Percentiles rank a stretch among this genome's conserved stretches.
These are phyloP conservation scores for Basidiobolus heterosporus DNA, from an alignment of 371 early-diverging fungal species.

Conservation along the genomic window DNA sequence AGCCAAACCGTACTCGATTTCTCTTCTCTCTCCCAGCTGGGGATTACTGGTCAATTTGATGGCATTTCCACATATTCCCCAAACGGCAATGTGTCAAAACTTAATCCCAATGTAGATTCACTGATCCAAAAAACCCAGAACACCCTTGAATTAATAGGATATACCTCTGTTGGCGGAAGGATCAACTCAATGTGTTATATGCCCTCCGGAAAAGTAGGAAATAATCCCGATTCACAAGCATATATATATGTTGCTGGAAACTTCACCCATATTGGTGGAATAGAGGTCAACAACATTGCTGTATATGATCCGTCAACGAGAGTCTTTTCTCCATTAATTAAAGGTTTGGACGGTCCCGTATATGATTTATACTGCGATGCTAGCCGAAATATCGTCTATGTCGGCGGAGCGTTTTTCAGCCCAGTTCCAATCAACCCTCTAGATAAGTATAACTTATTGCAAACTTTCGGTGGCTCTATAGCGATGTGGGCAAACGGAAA, in stretches of 20 bases:
- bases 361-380: constrained; percentile 41
- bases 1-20: too few species aligned
- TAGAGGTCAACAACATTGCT: constrained; percentile 28
- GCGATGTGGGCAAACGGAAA: constrained; percentile 28
- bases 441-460: neutral
- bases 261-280: constrained; percentile 1
- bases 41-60: too few species aligned
- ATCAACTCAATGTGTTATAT: constrained; percentile 6
- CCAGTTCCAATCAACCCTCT: constrained; percentile 7
- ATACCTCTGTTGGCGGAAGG: constrained; percentile 4
- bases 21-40: too few species aligned
- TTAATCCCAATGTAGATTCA: neutral
- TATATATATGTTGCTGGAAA: constrained; percentile 8
- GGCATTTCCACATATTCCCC: too few species aligned
- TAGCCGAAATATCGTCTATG: constrained; percentile 20
- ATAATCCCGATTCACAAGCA: neutral
- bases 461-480: constrained; percentile 28
- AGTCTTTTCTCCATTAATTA: constrained; percentile 19
- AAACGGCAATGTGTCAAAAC: too few species aligned
- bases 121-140: neutral
- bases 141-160: constrained; percentile 2
- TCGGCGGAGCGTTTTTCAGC: constrained; percentile 29
- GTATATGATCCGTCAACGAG: constrained; percentile 22
- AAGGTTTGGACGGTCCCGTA: constrained; percentile 58
- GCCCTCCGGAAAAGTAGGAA: neutral